Evolutionary conservation across 352 stramenopile genomes (phyloP), one percentile per base, ranked within the genome.

Genomic region (Achlya hypogyna): DNA sequence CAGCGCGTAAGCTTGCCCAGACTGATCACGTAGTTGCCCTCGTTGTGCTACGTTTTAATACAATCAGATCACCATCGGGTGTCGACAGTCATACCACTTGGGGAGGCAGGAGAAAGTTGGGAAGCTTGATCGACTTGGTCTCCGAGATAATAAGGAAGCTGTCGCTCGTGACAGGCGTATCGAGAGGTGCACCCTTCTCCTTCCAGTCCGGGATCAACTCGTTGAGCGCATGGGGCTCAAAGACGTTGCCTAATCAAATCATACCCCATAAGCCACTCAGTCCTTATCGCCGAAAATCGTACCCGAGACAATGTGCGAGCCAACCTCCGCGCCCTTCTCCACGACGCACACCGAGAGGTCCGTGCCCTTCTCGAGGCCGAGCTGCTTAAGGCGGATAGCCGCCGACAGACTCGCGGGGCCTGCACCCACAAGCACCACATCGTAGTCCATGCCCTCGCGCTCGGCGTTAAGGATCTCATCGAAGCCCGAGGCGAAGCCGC

Each of bases 21-120:
- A 74, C 83, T 98, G 59, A 99, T 96, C 40, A 99, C 89, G 78
- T 98, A 99, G 86, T 99, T 99, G 62, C 97, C 96, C 60, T 99
- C 64, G 75, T 99, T 99, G 81, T 99, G 88, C 87, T 93, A 74
- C 45, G 52, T 42, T n/a, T n/a, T n/a, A n/a, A n/a, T 35, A 70
- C 35, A 34, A 72, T 22, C 34, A 64, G 20, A 43, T 47, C 40
- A 63, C 49, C 73, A 49, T n/a, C n/a, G 63, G 53, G 5, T 67
- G 12, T 38, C 47, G 22, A 10, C 9, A 53, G 28, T 29, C 73
- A 40, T 52, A 89, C 82, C 65, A 99, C 87, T 78, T 98, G 87
- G 14, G 78, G 78, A 1, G 97, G 96, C 47, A 99, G 76, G 35
- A 98, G 66, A 6, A 98, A 78, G 63, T 97, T 91, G 9, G 97